Conservation (phyloP, 176 grass and related monocot species). For the Rhynchospora breviuscula region DNA sequence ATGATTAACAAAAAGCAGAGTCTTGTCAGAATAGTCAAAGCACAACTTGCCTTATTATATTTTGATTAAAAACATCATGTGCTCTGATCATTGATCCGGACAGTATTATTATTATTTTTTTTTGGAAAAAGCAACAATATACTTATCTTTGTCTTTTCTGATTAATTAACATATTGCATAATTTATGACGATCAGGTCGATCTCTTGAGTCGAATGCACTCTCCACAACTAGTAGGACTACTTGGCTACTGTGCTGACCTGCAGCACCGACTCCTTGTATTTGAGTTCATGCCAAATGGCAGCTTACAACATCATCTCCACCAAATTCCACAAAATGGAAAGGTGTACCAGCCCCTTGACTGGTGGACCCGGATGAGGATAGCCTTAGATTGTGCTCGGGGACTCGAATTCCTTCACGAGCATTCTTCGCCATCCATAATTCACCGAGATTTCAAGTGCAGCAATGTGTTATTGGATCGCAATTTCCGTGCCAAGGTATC, state of each 20-base stretch:
- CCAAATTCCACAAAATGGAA: not conserved
- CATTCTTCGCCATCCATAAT: conserved; percentile 70
- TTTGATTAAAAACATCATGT: conserved; percentile 3
- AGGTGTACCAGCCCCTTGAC: conserved; percentile 36
- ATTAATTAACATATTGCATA: not conserved
- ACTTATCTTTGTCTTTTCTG: not conserved
- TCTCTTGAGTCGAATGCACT: conserved; percentile 79
- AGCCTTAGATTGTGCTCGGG: conserved; percentile 80
- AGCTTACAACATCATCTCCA: conserved; percentile 83
- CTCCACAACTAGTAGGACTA: conserved; percentile 58
- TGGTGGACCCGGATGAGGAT: conserved; percentile 78
- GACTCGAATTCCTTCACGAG: conserved; percentile 92
- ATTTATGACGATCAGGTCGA: conserved; percentile 48
- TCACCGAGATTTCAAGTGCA: conserved; percentile 90
- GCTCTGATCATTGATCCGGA: conserved; percentile 8
- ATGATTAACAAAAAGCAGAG: not conserved
- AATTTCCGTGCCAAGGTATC: conserved; percentile 70
- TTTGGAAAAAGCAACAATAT: not conserved
- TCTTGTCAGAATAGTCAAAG: not conserved
- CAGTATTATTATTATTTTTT: no score
- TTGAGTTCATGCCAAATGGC: conserved; percentile 92
- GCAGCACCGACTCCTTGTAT: conserved; percentile 83
- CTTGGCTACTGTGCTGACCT: conserved; percentile 95
- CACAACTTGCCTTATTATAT: not conserved
- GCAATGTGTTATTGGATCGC: conserved; percentile 77